Evolutionary conservation across 2,329 filamentous ascomycete genomes (phyloP).

Genomic region (Berkeleyomyces basicola): DNA sequence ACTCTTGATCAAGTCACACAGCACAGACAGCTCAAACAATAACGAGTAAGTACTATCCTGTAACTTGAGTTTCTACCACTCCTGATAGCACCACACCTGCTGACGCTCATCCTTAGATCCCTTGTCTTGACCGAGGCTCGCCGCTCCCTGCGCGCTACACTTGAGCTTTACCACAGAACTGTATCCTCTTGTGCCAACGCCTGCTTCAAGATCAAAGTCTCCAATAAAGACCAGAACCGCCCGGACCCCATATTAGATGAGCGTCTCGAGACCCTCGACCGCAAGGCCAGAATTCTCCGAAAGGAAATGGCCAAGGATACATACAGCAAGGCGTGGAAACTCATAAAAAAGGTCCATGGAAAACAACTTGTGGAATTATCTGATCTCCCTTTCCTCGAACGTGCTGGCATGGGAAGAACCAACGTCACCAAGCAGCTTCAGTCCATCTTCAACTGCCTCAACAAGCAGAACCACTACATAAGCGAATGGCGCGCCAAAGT

Average conservation of each 20-base stretch:
- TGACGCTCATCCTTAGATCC: background rate
- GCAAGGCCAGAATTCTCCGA: background rate
- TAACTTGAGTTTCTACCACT: background rate
- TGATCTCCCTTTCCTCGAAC: background rate
- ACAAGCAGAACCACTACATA: background rate
- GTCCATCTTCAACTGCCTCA: background rate
- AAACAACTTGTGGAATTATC: background rate
- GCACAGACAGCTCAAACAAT: background rate
- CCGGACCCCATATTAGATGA: background rate
- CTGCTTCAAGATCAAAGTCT: constrained; percentile 66
- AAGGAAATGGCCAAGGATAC: background rate
- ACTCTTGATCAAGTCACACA: background rate
- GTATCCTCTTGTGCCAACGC: constrained; percentile 75
- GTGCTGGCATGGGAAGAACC: background rate
- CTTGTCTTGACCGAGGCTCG: background rate
- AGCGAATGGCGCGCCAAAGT: background rate
- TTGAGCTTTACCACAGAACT: constrained; percentile 69
- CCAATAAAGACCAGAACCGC: constrained; percentile 36
- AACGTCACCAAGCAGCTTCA: background rate
- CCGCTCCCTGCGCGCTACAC: constrained; percentile 41
- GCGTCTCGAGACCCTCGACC: constrained; percentile 31
- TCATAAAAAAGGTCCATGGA: background rate
- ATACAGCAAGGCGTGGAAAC: background rate
- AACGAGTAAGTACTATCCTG: background rate
- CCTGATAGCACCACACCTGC: too few species aligned